A percentile compares a stretch with the other conserved stretches of the same genome.
These are phyloP conservation scores for Parmelia sp. DNA, from an alignment of 495 filamentous ascomycete species.

Conservation along the genomic window DNA sequence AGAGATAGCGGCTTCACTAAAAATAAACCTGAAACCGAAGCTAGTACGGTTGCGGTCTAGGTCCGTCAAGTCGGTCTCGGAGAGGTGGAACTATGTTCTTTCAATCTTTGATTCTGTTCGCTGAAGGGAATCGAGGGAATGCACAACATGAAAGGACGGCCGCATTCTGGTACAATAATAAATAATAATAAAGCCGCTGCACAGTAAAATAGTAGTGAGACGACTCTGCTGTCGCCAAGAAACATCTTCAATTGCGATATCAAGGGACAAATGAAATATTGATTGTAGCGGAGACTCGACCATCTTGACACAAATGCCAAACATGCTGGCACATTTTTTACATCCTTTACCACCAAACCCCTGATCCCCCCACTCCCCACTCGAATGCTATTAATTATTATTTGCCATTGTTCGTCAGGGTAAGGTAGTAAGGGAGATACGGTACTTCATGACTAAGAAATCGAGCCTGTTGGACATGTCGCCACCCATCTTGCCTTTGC, in stretches of 20 bases:
- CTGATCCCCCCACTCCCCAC: background rate
- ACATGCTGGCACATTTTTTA: background rate
- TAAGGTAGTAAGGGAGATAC: no score
- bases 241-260: background rate
- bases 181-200: no score
- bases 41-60: background rate
- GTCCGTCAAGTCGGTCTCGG: background rate
- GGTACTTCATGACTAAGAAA: no score
- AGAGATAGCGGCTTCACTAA: background rate
- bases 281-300: background rate
- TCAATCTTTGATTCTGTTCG: slow-evolving; percentile 5
- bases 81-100: background rate
- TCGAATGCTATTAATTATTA: background rate
- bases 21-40: background rate
- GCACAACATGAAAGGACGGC: background rate
- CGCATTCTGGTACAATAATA: no score
- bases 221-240: background rate
- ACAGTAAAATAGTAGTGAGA: no score
- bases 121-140: background rate
- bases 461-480: background rate
- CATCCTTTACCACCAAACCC: background rate
- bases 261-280: no score
- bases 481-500: no score
- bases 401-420: no score
- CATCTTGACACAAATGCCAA: background rate